Percentiles rank a stretch among this genome's conserved stretches.
These are phyloP conservation scores for Botrytis pseudocinerea DNA, from an alignment of 2,329 filamentous ascomycete species.

Conservation along the genomic window DNA sequence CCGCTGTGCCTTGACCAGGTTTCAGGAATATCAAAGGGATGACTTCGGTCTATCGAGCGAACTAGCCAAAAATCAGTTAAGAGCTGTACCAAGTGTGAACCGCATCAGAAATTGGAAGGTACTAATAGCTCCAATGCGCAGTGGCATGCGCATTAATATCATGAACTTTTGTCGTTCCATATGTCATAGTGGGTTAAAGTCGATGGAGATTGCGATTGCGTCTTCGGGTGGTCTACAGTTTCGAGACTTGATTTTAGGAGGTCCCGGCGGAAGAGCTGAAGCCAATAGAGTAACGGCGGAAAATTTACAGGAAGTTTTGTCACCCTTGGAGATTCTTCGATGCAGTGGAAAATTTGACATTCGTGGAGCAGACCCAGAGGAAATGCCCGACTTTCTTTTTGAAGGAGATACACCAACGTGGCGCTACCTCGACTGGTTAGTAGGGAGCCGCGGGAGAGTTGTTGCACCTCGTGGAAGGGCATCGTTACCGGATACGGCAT, in stretches of 20 bases:
- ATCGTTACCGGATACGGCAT: neutral
- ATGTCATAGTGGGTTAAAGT: neutral
- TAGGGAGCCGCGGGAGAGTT: accelerated
- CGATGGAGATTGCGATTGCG: neutral
- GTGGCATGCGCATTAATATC: neutral
- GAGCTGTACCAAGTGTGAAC: neutral
- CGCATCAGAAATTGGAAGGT: neutral
- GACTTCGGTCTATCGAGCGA: neutral
- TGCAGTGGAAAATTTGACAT: neutral
- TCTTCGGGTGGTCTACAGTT: neutral
- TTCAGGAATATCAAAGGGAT: neutral
- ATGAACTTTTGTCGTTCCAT: neutral
- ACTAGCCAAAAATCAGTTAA: neutral
- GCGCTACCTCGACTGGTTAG: accelerated
- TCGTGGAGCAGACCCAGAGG: neutral
- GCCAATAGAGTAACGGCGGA: too few relatives aligned
- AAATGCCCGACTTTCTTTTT: neutral
- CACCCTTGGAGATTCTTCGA: neutral
- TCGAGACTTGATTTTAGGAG: too few relatives aligned
- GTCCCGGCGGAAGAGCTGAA: too few relatives aligned
- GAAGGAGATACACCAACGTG: neutral
- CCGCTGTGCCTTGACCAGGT: neutral
- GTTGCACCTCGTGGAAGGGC: accelerated
- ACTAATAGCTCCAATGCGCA: neutral
- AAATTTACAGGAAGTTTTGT: neutral